Percentiles rank a stretch among this genome's conserved stretches.
Evolutionary conservation across 768 basidiomycete species (phyloP).

Genomic region (Sutorius australiensis): DNA sequence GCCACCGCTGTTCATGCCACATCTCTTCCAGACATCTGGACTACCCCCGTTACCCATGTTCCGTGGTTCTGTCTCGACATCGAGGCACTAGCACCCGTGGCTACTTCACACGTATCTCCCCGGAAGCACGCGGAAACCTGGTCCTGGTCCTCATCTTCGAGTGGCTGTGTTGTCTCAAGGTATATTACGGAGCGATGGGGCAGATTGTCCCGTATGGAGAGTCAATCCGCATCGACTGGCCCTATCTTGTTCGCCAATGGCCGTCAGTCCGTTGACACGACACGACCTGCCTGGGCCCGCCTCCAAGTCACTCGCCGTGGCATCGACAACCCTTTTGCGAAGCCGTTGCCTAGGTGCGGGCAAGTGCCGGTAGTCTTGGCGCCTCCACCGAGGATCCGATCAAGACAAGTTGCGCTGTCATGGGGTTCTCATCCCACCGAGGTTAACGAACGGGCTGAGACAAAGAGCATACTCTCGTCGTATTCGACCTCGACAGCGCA

Average conservation of each 20-base stretch:
- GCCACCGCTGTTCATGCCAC: conserved; percentile 43
- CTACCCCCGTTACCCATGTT: conserved; percentile 44
- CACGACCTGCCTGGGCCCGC: conserved; percentile 50
- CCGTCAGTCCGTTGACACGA: conserved; percentile 20
- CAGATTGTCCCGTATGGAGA: conserved; percentile 23
- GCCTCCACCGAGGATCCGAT: conserved; percentile 32
- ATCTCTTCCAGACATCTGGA: conserved; percentile 50
- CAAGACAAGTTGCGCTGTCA: conserved; percentile 15
- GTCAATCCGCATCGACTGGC: conserved; percentile 14
- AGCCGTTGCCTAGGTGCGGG: conserved; percentile 21
- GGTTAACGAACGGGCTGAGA: conserved; percentile 28
- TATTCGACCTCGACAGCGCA: conserved; percentile 13
- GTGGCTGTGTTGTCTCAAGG: conserved; percentile 22
- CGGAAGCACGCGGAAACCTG: conserved; percentile 6
- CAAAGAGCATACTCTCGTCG: conserved; percentile 18
- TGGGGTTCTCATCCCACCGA: conserved; percentile 35
- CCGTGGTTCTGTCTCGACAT: conserved; percentile 50
- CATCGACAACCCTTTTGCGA: conserved; percentile 50
- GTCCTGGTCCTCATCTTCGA: conserved; percentile 10
- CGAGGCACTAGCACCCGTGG: not conserved
- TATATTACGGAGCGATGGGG: conserved; percentile 33
- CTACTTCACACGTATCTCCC: conserved; percentile 4
- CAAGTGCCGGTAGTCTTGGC: conserved; percentile 22
- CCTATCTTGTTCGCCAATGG: conserved; percentile 18
- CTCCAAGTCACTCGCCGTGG: conserved; percentile 45